Evolutionary conservation across 2,329 filamentous ascomycete genomes (phyloP), one percentile per base, ranked within the genome.

Genomic region (Capronia americana): DNA sequence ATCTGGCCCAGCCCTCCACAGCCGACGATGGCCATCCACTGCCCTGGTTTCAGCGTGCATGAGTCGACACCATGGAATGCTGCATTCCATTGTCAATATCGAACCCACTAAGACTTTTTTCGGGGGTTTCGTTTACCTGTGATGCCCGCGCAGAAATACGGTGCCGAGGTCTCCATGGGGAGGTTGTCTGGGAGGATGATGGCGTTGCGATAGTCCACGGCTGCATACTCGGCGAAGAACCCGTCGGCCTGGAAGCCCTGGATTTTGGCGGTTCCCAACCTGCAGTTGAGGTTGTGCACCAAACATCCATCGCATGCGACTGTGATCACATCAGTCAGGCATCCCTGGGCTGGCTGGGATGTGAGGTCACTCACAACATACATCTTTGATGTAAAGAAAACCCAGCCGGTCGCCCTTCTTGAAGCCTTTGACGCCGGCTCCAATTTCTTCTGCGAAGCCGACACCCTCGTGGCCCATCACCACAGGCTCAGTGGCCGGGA

Each of bases 1-100:
- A 74, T 57, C 28, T 73, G 71, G 3, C 73, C 73, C 2, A 74
- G 67, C 20, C 73, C 73, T 6, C 72, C 73, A 24, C 63, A 67
- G 61, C 65, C 69, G 14, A 73, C 68, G 3, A 71, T 64, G 2
- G 66, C 69, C 1, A 74, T 28, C 69, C 69, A 73, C 26, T 73
- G 65, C 1, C 71, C 70, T 1, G 63, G 58, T 30, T 61, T 61
- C 14, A 65, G 57, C 12, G 26, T 30, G 24, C 50, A 57, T 1
- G 57, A 57, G 28, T 57, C 57, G 23, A 65, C 63, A 14, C 57
- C 63, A 30, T 65, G 50, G 17, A 61, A 65, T n/a, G 63, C 63
- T 61, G 34, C 41, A 14, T 26, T n/a, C 3, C 23, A 24, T 34
- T 11, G 14, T 60, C 23, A 50, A 51, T 32, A 11, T 53, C 11